phyloP scores from a whole-genome alignment of 345 rosid species.

The Theobroma cacao region DNA sequence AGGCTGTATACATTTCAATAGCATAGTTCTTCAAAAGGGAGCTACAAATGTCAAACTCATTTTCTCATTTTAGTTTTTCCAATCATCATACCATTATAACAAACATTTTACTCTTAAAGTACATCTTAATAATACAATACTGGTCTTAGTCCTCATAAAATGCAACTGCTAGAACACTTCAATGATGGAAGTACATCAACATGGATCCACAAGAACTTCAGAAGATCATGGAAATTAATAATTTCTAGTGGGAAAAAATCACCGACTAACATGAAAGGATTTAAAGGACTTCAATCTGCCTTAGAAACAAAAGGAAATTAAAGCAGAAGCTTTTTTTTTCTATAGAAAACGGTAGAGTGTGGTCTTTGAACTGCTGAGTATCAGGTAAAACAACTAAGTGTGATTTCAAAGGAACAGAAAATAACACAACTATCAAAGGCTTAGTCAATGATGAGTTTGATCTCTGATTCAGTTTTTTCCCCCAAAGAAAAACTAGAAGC shows the following conservation, averaged over 20 bases:
- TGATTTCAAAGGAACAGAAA: not conserved
- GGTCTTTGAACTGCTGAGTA: not conserved
- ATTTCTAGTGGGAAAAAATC: not conserved
- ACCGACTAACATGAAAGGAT: not conserved
- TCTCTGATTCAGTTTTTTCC: not conserved
- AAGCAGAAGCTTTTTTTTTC: too few relatives aligned
- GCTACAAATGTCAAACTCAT: not conserved
- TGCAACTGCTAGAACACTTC: not conserved
- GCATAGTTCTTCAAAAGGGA: not conserved
- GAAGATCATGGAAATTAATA: not conserved
- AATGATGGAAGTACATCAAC: not conserved
- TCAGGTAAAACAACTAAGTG: not conserved
- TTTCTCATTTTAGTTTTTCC: not conserved
- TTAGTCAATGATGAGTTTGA: not conserved
- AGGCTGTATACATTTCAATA: not conserved
- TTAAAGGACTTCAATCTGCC: not conserved
- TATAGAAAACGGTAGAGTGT: not conserved
- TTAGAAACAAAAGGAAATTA: not conserved
- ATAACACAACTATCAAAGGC: not conserved
- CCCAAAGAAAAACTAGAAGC: not conserved
- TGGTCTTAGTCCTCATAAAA: not conserved
- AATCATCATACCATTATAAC: not conserved
- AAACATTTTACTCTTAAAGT: not conserved
- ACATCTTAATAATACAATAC: not conserved
- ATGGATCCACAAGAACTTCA: not conserved